Evolutionary conservation across 495 filamentous ascomycete genomes (phyloP).

Genomic region (Aspergillus ostianus): DNA sequence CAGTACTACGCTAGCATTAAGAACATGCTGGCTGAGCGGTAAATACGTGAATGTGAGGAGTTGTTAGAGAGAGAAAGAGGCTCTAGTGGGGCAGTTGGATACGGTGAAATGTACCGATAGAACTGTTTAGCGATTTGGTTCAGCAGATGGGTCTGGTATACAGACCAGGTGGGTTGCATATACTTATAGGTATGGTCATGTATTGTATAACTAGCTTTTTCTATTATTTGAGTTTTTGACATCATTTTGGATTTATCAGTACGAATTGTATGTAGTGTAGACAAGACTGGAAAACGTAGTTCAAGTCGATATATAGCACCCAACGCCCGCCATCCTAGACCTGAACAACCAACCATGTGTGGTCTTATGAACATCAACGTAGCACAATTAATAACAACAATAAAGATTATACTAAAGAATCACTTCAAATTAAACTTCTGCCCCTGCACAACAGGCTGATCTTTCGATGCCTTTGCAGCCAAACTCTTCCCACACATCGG

Average conservation of each 20-base stretch:
- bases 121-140: slow-evolving; percentile 18
- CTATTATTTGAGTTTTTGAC: slow-evolving; percentile 7
- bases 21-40: slow-evolving; percentile 78
- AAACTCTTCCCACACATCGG: slow-evolving; percentile 64
- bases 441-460: slow-evolving; percentile 56
- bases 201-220: slow-evolving; percentile 49
- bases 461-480: slow-evolving; percentile 44
- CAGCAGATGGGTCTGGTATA: slow-evolving; percentile 13
- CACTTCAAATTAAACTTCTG: slow-evolving; percentile 67
- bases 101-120: slow-evolving; percentile 13
- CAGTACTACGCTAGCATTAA: slow-evolving; percentile 71
- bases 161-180: slow-evolving; percentile 36
- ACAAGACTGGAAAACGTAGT: too few species aligned
- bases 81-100: too few species aligned
- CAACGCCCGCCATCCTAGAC: slow-evolving; percentile 14
- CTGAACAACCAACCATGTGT: not conserved
- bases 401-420: too few species aligned
- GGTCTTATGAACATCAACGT: too few species aligned
- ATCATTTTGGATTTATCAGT: slow-evolving; percentile 15
- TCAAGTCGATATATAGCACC: too few species aligned
- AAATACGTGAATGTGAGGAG: slow-evolving; percentile 9
- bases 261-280: not conserved
- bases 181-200: slow-evolving; percentile 23
- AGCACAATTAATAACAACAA: too few species aligned
- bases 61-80: too few species aligned